Percentiles rank a stretch among this genome's conserved stretches.
These are phyloP conservation scores for Pholiota adiposa DNA, from an alignment of 1,284 basidiomycete genomes.

Conservation along the genomic window DNA sequence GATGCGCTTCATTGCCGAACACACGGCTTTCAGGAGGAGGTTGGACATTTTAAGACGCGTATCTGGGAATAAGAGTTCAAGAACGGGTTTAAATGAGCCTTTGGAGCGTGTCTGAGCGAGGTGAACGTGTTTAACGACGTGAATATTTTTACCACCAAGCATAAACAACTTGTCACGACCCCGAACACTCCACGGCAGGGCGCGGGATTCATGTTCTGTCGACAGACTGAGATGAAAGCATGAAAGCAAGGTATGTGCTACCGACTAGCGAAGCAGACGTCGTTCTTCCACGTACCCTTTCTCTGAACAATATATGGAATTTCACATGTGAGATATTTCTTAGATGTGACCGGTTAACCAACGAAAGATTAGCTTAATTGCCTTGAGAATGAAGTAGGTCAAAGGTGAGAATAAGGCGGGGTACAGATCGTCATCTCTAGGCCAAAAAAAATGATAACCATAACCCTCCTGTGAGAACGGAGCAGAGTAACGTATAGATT, in stretches of 20 bases:
- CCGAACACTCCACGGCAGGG: not conserved
- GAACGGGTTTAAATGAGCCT: not conserved
- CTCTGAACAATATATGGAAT: not conserved
- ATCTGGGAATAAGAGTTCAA: not conserved
- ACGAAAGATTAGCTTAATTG: not conserved
- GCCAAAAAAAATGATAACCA: not conserved
- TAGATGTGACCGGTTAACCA: not conserved
- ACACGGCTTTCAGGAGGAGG: conserved; percentile 52
- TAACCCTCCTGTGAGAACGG: not conserved
- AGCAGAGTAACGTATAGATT: not conserved
- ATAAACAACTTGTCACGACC: not conserved
- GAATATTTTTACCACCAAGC: not conserved
- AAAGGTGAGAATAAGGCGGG: not conserved
- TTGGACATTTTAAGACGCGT: conserved; percentile 31
- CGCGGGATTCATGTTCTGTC: not conserved
- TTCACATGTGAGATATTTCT: not conserved
- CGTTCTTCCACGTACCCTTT: not conserved
- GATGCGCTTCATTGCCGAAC: conserved; percentile 75
- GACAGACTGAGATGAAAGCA: not conserved
- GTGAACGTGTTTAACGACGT: not conserved
- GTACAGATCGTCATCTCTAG: not conserved
- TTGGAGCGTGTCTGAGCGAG: not conserved
- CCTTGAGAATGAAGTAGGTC: not conserved
- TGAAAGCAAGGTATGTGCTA: not conserved
- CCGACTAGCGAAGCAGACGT: not conserved